Conservation (phyloP, 805 yeast genomes). For the Yamadazyma olivae region DNA sequence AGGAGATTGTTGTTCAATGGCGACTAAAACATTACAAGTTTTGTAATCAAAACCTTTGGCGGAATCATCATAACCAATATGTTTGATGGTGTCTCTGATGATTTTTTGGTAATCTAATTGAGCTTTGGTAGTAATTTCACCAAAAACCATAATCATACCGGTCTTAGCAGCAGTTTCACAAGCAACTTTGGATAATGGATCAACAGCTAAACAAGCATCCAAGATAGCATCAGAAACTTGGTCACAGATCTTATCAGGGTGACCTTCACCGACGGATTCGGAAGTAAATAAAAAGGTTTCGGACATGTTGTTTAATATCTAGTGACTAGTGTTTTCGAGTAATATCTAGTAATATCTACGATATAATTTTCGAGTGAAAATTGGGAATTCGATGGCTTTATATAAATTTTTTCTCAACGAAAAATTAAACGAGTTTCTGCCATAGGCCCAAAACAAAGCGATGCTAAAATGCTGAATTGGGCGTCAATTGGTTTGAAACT, state of each 20-base stretch:
- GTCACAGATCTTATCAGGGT: conserved; percentile 96
- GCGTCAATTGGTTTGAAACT: too few species aligned
- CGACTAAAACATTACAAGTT: conserved; percentile 98
- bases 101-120: conserved; percentile 93
- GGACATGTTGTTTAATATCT: too few species aligned
- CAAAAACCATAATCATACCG: conserved; percentile 99
- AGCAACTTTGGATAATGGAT: conserved; percentile 97
- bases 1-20: conserved; percentile 98
- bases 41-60: conserved; percentile 98
- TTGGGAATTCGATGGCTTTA: not conserved
- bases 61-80: conserved; percentile 95
- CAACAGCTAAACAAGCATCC: conserved; percentile 94
- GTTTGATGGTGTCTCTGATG: conserved; percentile 96
- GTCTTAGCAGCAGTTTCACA: conserved; percentile 99
- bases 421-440: not conserved
- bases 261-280: conserved; percentile 93
- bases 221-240: conserved; percentile 98
- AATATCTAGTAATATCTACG: too few species aligned
- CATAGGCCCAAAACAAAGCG: too few species aligned
- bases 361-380: too few species aligned
- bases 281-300: conserved; percentile 64
- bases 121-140: conserved; percentile 98
- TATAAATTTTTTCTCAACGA: not conserved
- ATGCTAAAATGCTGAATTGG: too few species aligned
- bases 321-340: too few species aligned